phyloP scores from a whole-genome alignment of 2,329 filamentous ascomycete species.

The Bisporella sp. region DNA sequence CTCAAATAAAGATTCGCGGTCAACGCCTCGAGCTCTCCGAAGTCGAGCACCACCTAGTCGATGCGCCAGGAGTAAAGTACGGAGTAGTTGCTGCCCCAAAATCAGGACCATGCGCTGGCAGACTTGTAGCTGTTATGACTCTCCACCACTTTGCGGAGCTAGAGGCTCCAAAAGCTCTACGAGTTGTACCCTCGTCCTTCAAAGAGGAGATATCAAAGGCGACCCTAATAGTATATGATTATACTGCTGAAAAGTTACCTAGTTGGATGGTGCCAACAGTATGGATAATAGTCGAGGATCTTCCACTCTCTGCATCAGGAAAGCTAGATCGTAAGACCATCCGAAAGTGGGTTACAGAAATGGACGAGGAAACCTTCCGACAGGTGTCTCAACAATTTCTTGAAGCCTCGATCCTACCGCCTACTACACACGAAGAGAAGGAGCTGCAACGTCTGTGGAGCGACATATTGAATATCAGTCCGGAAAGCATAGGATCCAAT shows the following conservation, averaged over 20 bases:
- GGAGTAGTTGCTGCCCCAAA: not conserved
- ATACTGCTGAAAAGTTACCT: not conserved
- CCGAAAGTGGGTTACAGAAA: not conserved
- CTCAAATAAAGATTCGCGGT: conserved; percentile 58
- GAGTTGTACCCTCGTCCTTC: not conserved
- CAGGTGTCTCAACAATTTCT: not conserved
- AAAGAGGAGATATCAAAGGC: not conserved
- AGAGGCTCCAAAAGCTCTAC: not conserved
- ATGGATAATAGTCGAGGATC: not conserved
- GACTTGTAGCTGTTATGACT: not conserved
- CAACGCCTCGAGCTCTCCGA: conserved; percentile 60
- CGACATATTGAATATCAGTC: not conserved
- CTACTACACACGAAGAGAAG: not conserved
- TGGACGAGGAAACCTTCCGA: too few species aligned
- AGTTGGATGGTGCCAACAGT: not conserved
- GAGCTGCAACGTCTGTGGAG: not conserved
- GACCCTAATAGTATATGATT: not conserved
- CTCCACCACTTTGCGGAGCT: too few species aligned
- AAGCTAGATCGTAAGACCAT: not conserved
- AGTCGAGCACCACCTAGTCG: conserved; percentile 35
- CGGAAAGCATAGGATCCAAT: not conserved
- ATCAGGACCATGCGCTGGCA: not conserved
- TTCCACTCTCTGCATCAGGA: not conserved
- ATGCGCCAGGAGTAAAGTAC: not conserved
- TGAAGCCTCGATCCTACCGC: not conserved